Conservation (phyloP, 2,329 filamentous ascomycete species). For the Arthrobotrys sphaeroides region DNA sequence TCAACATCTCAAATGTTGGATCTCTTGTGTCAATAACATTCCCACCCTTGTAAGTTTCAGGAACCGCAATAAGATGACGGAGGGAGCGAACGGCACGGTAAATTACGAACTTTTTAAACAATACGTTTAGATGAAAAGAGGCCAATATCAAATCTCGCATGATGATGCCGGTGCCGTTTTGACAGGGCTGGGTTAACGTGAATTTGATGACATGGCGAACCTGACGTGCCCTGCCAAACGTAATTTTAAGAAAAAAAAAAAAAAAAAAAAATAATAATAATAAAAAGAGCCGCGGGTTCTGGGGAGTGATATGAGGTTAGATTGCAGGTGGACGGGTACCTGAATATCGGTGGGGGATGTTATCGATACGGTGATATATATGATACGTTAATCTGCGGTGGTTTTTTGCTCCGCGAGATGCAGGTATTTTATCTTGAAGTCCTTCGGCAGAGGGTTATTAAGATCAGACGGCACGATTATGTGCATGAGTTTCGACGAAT, state of each 20-base stretch:
- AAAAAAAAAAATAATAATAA: background rate
- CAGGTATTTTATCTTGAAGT: background rate
- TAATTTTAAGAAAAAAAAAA: background rate
- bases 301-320: constrained; percentile 11
- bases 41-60: constrained; percentile 53
- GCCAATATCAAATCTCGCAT: constrained; percentile 35
- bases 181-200: constrained; percentile 13
- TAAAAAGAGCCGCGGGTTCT: constrained; percentile 13
- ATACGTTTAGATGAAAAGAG: constrained; percentile 9
- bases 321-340: constrained; percentile 32
- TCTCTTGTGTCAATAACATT: background rate
- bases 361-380: constrained; percentile 16
- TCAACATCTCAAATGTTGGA: background rate
- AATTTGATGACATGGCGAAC: constrained; percentile 18
- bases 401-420: background rate
- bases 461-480: no score
- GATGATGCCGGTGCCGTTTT: constrained; percentile 29
- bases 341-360: constrained; percentile 42
- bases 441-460: no score
- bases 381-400: constrained; percentile 3
- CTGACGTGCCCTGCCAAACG: constrained; percentile 23
- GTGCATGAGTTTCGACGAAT: background rate
- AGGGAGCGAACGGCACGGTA: constrained; percentile 47
- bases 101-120: constrained; percentile 38
- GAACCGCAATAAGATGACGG: constrained; percentile 46